Conservation (phyloP, 495 filamentous ascomycete species). For the Saxophila tyrrhenica region DNA sequence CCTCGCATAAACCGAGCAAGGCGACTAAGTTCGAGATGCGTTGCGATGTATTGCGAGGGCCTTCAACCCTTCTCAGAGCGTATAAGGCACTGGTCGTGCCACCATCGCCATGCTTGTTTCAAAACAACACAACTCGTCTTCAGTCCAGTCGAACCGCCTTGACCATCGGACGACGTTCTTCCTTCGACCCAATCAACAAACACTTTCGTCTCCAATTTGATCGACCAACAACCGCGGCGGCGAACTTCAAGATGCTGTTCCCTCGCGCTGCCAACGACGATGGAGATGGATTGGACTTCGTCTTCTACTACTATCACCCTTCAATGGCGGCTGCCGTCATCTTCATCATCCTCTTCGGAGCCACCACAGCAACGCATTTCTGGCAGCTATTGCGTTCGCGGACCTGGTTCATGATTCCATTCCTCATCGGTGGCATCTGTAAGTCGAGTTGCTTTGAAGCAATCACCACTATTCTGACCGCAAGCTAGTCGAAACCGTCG, state of each 20-base stretch:
- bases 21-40: too few species aligned
- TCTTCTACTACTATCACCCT: conserved; percentile 41
- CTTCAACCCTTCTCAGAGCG: too few species aligned
- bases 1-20: too few species aligned
- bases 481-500: conserved; percentile 36
- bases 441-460: conserved; percentile 18
- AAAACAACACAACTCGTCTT: too few species aligned
- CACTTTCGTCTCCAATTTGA: too few species aligned
- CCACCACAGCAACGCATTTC: conserved; percentile 33
- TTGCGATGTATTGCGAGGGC: too few species aligned
- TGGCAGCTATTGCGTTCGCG: conserved; percentile 36
- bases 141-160: too few species aligned
- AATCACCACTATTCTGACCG: background rate
- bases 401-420: conserved; percentile 46
- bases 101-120: too few species aligned
- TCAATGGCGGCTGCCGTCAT: conserved; percentile 39
- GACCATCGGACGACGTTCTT: too few species aligned
- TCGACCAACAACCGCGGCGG: too few species aligned
- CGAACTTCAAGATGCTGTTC: conserved; percentile 9
- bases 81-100: too few species aligned
- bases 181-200: too few species aligned
- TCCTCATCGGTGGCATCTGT: conserved; percentile 44
- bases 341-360: conserved; percentile 39
- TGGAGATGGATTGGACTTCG: background rate
- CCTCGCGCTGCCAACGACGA: background rate